Percentiles rank a stretch among this genome's conserved stretches.
These are phyloP conservation scores for Vitis hybrid DNA, from an alignment of 177 flowering plant species.

Conservation along the genomic window DNA sequence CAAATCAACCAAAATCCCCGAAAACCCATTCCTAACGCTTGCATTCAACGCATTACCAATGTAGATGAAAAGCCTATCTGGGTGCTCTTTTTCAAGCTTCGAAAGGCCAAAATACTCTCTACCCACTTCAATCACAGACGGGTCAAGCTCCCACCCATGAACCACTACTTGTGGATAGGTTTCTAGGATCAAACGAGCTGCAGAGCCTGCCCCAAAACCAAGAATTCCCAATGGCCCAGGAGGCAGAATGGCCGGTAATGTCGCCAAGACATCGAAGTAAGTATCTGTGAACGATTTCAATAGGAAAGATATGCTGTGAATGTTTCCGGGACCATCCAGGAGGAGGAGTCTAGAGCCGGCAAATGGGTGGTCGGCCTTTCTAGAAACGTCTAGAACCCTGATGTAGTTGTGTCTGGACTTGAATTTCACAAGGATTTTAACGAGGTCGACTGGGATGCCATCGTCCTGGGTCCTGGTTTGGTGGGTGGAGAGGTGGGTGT, in stretches of 20 bases:
- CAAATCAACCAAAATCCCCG: conserved; percentile 83
- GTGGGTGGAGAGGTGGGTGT: conserved; percentile 16
- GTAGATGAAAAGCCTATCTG: conserved; percentile 55
- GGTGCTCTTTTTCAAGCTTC: conserved; percentile 55
- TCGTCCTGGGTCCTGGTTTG: conserved; percentile 37
- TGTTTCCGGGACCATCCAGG: conserved; percentile 85
- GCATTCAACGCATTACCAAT: conserved; percentile 65
- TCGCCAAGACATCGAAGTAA: conserved; percentile 86
- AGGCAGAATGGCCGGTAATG: conserved; percentile 71
- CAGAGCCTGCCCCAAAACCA: conserved; percentile 92
- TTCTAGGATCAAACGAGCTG: conserved; percentile 63
- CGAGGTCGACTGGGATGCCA: conserved; percentile 60
- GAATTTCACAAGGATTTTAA: conserved; percentile 67
- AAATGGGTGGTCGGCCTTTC: conserved; percentile 78
- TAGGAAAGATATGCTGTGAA: conserved; percentile 76
- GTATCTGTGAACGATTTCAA: conserved; percentile 56
- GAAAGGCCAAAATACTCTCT: conserved; percentile 73
- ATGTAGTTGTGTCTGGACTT: conserved; percentile 78
- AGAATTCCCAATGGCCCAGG: conserved; percentile 80
- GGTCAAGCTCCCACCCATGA: conserved; percentile 92
- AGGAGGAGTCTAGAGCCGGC: conserved; percentile 86
- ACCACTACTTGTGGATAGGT: conserved; percentile 52
- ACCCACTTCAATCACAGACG: conserved; percentile 72
- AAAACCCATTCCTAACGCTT: conserved; percentile 49
- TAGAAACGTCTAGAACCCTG: conserved; percentile 76